Conservation (phyloP, 805 yeast species). For the Cyberlindnera nakhonratchasimensis region DNA sequence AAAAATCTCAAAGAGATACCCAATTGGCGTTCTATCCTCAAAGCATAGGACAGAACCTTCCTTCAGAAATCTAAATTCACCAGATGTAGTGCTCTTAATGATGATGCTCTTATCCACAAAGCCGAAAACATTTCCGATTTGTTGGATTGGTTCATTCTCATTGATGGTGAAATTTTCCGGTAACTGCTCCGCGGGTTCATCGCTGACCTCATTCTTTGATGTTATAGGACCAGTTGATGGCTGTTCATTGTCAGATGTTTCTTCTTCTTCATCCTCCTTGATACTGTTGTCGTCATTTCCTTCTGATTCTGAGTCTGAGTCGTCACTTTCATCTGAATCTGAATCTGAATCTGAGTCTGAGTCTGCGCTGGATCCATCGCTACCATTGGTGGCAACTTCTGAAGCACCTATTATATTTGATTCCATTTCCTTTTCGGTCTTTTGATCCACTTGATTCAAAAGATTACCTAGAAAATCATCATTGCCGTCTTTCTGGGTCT, state of each 20-base stretch:
- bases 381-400: conserved; percentile 7
- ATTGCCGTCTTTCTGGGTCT: not conserved
- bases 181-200: conserved; percentile 62
- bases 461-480: conserved; percentile 12
- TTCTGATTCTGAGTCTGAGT: conserved; percentile 1
- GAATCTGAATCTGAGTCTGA: conserved; percentile 2
- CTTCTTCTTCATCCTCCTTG: conserved; percentile 9
- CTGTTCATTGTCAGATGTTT: conserved; percentile 16
- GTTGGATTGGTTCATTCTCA: conserved; percentile 61
- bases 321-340: conserved; percentile 10
- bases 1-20: conserved; percentile 82
- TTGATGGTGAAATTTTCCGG: conserved; percentile 65
- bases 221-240: conserved; percentile 50
- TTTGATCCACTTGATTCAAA: conserved; percentile 5
- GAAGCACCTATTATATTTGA: not conserved
- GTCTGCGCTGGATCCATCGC: not conserved
- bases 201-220: conserved; percentile 73
- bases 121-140: conserved; percentile 64
- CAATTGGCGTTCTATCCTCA: conserved; percentile 65
- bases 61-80: conserved; percentile 77
- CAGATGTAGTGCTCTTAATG: conserved; percentile 69
- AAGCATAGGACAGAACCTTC: conserved; percentile 81
- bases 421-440: not conserved
- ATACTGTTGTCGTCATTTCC: conserved; percentile 7
- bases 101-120: conserved; percentile 71